Conservation (phyloP, 2,329 filamentous ascomycete species). For the Calycina herbarum region DNA sequence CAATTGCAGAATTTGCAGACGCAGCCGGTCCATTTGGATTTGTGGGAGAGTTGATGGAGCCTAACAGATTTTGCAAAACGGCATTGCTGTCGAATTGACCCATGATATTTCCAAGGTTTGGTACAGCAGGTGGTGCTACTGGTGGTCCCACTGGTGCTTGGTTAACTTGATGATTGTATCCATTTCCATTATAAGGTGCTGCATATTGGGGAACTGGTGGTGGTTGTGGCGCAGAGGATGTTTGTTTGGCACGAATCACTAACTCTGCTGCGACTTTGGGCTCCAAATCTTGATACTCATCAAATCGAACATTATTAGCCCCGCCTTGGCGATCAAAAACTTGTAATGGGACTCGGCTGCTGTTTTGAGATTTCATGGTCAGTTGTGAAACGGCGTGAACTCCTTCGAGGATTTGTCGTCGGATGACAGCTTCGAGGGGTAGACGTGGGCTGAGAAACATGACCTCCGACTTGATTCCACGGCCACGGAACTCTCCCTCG, state of each 20-base stretch:
- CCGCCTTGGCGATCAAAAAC: constrained; percentile 80
- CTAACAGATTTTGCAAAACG: constrained; percentile 69
- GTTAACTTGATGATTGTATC: constrained; percentile 39
- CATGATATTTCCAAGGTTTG: constrained; percentile 65
- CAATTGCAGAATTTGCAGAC: constrained; percentile 39
- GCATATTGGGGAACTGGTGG: constrained; percentile 37
- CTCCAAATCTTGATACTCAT: constrained; percentile 84
- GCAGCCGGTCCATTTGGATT: constrained; percentile 23
- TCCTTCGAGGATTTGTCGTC: constrained; percentile 83
- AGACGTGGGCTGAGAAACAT: constrained; percentile 78
- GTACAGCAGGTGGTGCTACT: constrained; percentile 34
- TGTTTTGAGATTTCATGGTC: constrained; percentile 65
- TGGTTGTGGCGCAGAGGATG: constrained; percentile 36
- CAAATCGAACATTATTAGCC: constrained; percentile 75
- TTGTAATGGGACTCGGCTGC: constrained; percentile 75
- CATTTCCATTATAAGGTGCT: constrained; percentile 40
- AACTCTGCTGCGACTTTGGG: constrained; percentile 78
- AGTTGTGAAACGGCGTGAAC: constrained; percentile 83
- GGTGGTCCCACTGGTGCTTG: constrained; percentile 39
- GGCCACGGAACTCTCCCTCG: constrained; percentile 70
- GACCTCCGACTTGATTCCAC: constrained; percentile 73
- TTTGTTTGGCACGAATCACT: constrained; percentile 68
- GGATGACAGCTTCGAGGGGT: constrained; percentile 75
- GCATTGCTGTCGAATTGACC: constrained; percentile 66
- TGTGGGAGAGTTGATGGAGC: constrained; percentile 48